phyloP scores from a whole-genome alignment of 208 protist species.

The Leishmania major region DNA sequence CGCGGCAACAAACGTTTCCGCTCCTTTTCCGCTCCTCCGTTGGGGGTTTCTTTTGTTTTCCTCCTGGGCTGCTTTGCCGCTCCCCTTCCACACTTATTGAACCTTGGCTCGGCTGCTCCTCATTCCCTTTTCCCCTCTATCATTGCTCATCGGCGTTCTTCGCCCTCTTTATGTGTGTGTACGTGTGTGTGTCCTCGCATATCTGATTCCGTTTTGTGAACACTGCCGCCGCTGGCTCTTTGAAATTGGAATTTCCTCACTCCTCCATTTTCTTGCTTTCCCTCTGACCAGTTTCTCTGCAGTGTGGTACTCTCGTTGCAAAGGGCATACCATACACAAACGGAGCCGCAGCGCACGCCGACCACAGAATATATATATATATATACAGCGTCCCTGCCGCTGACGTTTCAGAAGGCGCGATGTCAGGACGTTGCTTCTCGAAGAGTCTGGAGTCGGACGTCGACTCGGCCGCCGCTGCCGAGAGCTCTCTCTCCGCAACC shows the following conservation, averaged over 20 bases:
- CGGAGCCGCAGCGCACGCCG: background rate
- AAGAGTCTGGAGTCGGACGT: background rate
- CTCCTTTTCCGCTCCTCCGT: background rate
- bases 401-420: background rate
- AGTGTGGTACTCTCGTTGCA: background rate
- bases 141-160: background rate
- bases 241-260: background rate
- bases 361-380: background rate
- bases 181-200: background rate
- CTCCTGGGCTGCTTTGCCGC: background rate
- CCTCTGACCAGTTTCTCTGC: background rate
- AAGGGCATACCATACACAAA: background rate
- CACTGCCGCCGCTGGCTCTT: background rate
- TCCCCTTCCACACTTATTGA: background rate
- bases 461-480: slow-evolving; percentile 13
- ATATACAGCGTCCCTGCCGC: background rate
- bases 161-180: background rate
- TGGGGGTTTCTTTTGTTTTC: background rate
- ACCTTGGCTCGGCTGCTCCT: background rate
- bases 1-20: background rate
- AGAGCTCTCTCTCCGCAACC: background rate
- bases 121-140: background rate
- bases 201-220: background rate
- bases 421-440: background rate
- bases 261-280: background rate